Percentiles rank a stretch among this genome's conserved stretches.
phyloP scores from a whole-genome alignment of 305 asterid genomes.

The Rubia peregrina region DNA sequence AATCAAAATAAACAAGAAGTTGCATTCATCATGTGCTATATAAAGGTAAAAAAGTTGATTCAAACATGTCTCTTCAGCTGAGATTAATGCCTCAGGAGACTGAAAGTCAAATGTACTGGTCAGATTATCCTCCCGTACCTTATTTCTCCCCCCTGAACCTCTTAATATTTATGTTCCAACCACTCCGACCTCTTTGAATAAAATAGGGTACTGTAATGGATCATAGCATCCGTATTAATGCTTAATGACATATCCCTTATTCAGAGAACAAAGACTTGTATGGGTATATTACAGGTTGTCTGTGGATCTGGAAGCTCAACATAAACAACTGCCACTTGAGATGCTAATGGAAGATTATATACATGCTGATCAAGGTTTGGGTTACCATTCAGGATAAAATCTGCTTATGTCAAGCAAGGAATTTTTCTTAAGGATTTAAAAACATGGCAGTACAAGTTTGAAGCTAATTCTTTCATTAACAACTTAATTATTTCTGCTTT shows the following conservation, averaged over 20 bases:
- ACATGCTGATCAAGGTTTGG: not conserved
- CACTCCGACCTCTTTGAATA: conserved; percentile 2
- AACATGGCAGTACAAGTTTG: not conserved
- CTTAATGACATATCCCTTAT: not conserved
- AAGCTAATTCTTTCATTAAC: not conserved
- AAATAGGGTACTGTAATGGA: conserved; percentile 14
- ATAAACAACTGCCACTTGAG: conserved; percentile 4
- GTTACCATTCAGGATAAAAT: not conserved
- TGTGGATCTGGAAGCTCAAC: not conserved
- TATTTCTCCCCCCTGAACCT: not conserved
- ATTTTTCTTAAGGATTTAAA: not conserved
- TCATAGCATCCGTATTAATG: conserved; percentile 15
- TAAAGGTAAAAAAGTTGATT: too few relatives aligned
- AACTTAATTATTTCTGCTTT: not conserved
- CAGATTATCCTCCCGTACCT: not conserved
- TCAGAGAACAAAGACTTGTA: not conserved
- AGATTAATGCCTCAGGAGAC: too few relatives aligned
- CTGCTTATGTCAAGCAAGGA: not conserved
- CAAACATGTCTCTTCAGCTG: too few relatives aligned
- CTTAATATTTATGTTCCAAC: conserved; percentile 1
- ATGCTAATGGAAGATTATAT: not conserved
- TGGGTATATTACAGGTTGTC: not conserved
- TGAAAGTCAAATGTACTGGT: not conserved
- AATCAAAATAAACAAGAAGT: too few relatives aligned
- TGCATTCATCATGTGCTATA: too few relatives aligned